Evolutionary conservation across 176 grass and related monocot genomes (phyloP), one percentile per base, ranked within the genome.

Genomic region (Cymbopogon citratus): DNA sequence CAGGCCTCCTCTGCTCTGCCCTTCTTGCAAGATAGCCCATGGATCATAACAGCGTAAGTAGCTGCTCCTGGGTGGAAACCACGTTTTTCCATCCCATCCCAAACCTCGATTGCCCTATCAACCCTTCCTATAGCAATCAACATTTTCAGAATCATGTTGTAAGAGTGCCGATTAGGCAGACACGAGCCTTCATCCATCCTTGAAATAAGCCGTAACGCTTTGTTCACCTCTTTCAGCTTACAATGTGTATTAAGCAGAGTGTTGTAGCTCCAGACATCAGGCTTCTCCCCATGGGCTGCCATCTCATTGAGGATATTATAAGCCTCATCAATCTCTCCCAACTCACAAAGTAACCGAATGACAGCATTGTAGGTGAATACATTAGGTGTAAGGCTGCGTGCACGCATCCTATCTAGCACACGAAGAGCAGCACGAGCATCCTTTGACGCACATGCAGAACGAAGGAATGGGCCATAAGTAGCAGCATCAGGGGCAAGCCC

Each of bases 61-160:
- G 90, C 70, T 19, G 87, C 87, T 9, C 87, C 73, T 15, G 91
- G 92, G 66, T 99, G 87, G 78, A 91, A 99, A 39, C 74, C 89
- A 54, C 80, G 81, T 28, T 81, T 76, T 74, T 93, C 90, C 96
- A 95, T 99, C n/a, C 93, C 91, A 62, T 99, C 91, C 92, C 92
- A 99, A 80, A 95, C 76, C 66, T 91, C 92, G 35, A 85, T 77
- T 44, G 93, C 89, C 31, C 70, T 77, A 71, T 95, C 89, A 68
- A 93, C 73, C 77, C 89, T 90, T 33, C 96, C 96, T 18, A 92
- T 52, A 5, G 67, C 80, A 71, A 95, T 75, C 75, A 93, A 83
- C 90, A 90, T 93, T 83, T 95, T 95, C 33, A 95, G 80, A 38
- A 99, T n/a, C 88, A 99, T 93, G 73, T 95, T 95, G 66, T 95